These are phyloP conservation scores for Calvatia gigantea DNA, from an alignment of 768 basidiomycete species.

Conservation along the genomic window DNA sequence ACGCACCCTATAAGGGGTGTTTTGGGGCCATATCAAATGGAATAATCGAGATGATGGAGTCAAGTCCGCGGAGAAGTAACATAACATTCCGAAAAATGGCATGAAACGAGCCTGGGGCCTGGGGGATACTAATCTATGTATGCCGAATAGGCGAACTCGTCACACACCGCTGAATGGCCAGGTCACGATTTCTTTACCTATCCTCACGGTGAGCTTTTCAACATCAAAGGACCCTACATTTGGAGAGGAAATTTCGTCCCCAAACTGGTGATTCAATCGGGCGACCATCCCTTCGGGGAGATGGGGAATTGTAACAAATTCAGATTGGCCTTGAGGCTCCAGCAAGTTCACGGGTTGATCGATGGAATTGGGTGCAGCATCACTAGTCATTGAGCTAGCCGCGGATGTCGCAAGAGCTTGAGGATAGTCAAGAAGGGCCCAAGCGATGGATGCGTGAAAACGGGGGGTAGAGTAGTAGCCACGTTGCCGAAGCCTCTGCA, in stretches of 20 bases:
- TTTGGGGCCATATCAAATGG: not conserved
- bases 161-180: constrained; percentile 38
- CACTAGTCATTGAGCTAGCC: constrained; percentile 12
- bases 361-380: constrained; percentile 15
- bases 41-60: not conserved
- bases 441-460: constrained; percentile 88
- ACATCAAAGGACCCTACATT: constrained; percentile 49
- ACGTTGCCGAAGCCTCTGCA: constrained; percentile 64
- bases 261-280: constrained; percentile 46
- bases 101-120: not conserved
- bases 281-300: constrained; percentile 49
- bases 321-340: constrained; percentile 12
- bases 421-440: constrained; percentile 62
- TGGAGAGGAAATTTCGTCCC: constrained; percentile 35
- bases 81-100: not conserved
- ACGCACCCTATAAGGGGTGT: not conserved
- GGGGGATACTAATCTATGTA: not conserved
- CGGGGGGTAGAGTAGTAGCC: constrained; percentile 77
- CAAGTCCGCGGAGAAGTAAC: constrained; percentile 6
- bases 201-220: constrained; percentile 55
- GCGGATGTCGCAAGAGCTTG: constrained; percentile 1
- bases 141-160: constrained; percentile 10
- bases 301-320: constrained; percentile 47
- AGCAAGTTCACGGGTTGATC: constrained; percentile 12
- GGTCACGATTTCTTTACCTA: constrained; percentile 60